These are phyloP conservation scores for Pseudogymnoascus sp. DNA, from an alignment of 2,329 filamentous ascomycete genomes.

Conservation along the genomic window DNA sequence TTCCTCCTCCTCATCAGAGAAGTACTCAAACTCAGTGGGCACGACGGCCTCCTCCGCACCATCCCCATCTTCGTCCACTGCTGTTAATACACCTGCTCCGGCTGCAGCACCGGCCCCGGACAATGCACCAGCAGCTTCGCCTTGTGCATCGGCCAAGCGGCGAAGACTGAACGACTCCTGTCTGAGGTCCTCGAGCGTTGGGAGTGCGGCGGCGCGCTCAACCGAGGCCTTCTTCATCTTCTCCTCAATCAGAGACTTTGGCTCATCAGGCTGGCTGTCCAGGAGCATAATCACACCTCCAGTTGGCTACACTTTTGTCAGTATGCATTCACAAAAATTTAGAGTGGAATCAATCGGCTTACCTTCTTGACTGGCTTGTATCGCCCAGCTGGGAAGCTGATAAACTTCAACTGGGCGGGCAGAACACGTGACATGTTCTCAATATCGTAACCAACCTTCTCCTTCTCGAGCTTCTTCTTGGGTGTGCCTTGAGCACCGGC, in stretches of 20 bases:
- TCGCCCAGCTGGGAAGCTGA: conserved; percentile 81
- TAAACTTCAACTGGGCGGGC: conserved; percentile 86
- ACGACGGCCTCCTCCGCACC: conserved; percentile 61
- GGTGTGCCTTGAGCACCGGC: conserved; percentile 49
- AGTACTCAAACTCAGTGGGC: conserved; percentile 70
- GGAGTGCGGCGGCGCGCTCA: conserved; percentile 46
- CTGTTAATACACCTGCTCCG: conserved; percentile 71
- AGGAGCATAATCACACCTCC: conserved; percentile 87
- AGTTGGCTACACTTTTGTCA: conserved; percentile 59
- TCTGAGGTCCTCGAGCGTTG: conserved; percentile 24
- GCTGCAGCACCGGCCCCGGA: conserved; percentile 49
- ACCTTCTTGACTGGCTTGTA: conserved; percentile 93
- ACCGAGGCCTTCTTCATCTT: conserved; percentile 75
- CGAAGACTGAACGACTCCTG: conserved; percentile 32
- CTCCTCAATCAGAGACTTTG: conserved; percentile 77
- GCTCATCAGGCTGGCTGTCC: conserved; percentile 70
- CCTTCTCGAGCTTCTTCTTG: conserved; percentile 90
- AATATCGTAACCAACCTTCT: conserved; percentile 82
- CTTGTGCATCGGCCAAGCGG: conserved; percentile 31
- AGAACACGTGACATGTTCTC: conserved; percentile 96
- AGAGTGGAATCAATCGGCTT: conserved; percentile 26
- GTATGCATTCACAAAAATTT: conserved; percentile 20
- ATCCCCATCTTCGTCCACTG: conserved; percentile 77
- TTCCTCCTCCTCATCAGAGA: conserved; percentile 38
- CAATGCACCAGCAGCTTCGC: conserved; percentile 21